Percentiles rank a stretch among this genome's conserved stretches.
Conservation (phyloP, 345 rosid genomes). For the Adansonia digitata region DNA sequence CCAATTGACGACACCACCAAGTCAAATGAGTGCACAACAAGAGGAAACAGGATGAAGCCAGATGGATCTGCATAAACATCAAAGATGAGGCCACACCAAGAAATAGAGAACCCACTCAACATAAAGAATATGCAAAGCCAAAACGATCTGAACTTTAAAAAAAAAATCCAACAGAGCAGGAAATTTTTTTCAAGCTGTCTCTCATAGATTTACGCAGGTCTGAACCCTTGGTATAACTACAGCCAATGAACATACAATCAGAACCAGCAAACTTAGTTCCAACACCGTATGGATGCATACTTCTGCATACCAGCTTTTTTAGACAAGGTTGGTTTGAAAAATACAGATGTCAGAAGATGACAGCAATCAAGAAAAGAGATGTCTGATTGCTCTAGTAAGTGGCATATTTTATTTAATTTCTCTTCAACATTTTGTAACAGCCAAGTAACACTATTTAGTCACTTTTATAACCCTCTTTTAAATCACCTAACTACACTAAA, state of each 20-base stretch:
- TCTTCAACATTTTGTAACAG: neutral
- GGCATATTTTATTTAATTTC: neutral
- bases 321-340: neutral
- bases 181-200: neutral
- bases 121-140: slow-evolving; percentile 1
- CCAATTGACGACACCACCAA: slow-evolving; percentile 88
- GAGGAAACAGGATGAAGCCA: slow-evolving; percentile 96
- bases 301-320: neutral
- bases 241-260: neutral
- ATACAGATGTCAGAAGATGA: neutral
- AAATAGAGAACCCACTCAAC: neutral
- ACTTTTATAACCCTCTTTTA: neutral
- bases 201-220: neutral
- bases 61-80: slow-evolving; percentile 79
- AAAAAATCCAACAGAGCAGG: neutral
- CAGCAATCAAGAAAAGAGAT: neutral
- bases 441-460: neutral
- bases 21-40: slow-evolving; percentile 97
- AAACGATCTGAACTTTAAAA: neutral
- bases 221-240: neutral
- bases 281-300: neutral
- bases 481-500: neutral
- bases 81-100: slow-evolving; percentile 11
- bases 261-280: neutral
- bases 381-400: neutral